Conservation (phyloP, 176 grass and related monocot genomes). For the Aegilops longissima region DNA sequence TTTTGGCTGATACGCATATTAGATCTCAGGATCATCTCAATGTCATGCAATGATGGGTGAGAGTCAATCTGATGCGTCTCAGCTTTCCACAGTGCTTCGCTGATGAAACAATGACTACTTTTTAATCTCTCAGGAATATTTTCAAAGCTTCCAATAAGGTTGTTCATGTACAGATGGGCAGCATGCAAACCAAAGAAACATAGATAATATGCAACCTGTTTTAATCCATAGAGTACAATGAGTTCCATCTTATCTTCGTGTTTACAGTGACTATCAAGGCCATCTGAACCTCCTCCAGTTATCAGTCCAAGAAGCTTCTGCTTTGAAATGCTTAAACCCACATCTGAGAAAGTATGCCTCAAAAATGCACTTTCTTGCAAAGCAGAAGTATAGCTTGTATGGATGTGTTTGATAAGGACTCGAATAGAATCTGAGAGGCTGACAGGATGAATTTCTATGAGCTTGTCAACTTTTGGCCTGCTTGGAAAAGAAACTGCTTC, state of each 20-base stretch:
- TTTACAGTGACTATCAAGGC: constrained; percentile 24
- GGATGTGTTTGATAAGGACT: constrained; percentile 45
- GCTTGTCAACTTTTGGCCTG: constrained; percentile 23
- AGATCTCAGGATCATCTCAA: constrained; percentile 55
- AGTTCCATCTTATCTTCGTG: constrained; percentile 49
- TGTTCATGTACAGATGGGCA: constrained; percentile 61
- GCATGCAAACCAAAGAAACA: constrained; percentile 75
- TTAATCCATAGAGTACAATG: constrained; percentile 59
- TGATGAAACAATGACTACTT: constrained; percentile 49
- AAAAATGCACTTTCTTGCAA: constrained; percentile 53
- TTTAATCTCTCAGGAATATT: constrained; percentile 51
- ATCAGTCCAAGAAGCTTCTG: constrained; percentile 64
- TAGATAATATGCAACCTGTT: constrained; percentile 72
- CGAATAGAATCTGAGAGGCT: constrained; percentile 52
- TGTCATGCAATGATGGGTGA: constrained; percentile 58
- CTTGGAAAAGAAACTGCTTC: constrained; percentile 34
- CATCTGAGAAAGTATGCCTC: constrained; percentile 30
- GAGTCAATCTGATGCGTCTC: constrained; percentile 45
- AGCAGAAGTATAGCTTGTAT: constrained; percentile 47
- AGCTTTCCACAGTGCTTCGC: constrained; percentile 40
- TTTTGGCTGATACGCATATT: constrained; percentile 35
- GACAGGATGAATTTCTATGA: constrained; percentile 61
- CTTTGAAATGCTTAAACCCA: constrained; percentile 54
- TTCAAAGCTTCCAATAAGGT: constrained; percentile 50
- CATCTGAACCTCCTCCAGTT: constrained; percentile 39